These are phyloP conservation scores for Lepidium didymum DNA, from an alignment of 345 rosid species.

Conservation along the genomic window DNA sequence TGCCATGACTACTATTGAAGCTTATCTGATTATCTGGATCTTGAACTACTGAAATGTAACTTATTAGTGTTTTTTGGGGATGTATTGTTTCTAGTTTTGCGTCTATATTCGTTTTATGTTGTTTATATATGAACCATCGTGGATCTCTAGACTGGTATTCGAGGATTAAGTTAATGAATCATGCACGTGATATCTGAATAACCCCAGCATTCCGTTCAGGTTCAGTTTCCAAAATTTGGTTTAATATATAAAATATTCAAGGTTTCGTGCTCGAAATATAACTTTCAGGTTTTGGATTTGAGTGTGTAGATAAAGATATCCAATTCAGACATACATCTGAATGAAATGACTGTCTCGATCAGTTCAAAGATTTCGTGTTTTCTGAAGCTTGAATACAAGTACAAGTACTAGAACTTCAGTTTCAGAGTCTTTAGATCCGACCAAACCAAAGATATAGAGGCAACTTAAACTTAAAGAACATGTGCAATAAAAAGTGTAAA, in stretches of 20 bases:
- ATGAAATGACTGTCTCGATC: background rate
- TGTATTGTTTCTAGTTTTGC: background rate
- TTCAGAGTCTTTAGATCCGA: no score
- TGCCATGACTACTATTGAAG: slow-evolving; percentile 40
- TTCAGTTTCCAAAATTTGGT: background rate
- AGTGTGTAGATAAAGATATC: no score
- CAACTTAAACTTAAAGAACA: no score
- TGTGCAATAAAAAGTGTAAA: no score
- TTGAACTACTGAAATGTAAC: background rate
- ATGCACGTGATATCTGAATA: background rate
- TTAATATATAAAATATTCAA: no score
- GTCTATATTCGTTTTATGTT: background rate
- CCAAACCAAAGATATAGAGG: no score
- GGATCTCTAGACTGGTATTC: background rate
- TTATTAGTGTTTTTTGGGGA: background rate
- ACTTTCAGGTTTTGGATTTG: no score
- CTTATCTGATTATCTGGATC: background rate
- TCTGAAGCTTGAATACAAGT: no score
- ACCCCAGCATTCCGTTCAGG: background rate
- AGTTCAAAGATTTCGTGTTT: no score
- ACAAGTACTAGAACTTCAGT: no score
- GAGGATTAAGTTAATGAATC: background rate
- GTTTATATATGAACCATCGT: background rate
- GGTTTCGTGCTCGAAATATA: no score
- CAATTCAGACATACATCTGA: background rate